Conservation (phyloP, 768 basidiomycete species). For the Pleurotus sapidus region DNA sequence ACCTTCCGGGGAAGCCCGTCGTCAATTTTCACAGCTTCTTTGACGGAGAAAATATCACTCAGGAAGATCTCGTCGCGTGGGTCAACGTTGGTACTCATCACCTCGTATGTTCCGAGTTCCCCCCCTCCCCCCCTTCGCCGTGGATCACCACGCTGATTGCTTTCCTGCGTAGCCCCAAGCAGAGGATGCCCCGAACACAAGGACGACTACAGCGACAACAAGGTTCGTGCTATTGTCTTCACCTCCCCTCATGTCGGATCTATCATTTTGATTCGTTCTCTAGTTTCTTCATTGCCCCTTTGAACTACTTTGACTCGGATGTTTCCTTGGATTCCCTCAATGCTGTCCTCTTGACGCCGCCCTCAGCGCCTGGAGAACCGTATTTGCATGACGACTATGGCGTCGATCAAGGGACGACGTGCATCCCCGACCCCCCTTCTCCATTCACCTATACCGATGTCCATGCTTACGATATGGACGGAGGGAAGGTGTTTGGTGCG, state of each 20-base stretch:
- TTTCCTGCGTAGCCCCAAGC: constrained; percentile 44
- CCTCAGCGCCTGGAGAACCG: constrained; percentile 30
- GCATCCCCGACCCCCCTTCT: constrained; percentile 19
- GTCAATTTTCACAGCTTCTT: constrained; percentile 65
- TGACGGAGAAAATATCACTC: constrained; percentile 59
- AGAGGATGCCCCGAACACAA: constrained; percentile 62
- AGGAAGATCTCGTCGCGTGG: constrained; percentile 67
- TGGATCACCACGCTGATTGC: too few relatives aligned
- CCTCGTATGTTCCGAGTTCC: constrained; percentile 29
- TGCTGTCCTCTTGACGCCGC: constrained; percentile 44
- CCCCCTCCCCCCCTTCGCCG: too few relatives aligned
- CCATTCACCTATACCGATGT: constrained; percentile 15
- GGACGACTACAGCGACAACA: constrained; percentile 52
- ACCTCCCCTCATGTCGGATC: not conserved
- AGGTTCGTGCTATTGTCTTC: constrained; percentile 29
- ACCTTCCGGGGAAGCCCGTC: constrained; percentile 52
- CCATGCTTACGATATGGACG: not conserved
- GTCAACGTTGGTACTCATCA: constrained; percentile 69
- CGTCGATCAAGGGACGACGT: constrained; percentile 33
- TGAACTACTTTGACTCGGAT: constrained; percentile 67
- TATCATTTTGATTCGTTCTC: not conserved
- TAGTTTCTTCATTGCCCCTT: constrained; percentile 57
- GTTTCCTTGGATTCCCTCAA: constrained; percentile 57
- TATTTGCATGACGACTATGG: constrained; percentile 52
- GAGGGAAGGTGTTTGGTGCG: not conserved